Conservation (phyloP, 371 early-diverging fungal genomes). For the Nosema muscidifuracis region DNA sequence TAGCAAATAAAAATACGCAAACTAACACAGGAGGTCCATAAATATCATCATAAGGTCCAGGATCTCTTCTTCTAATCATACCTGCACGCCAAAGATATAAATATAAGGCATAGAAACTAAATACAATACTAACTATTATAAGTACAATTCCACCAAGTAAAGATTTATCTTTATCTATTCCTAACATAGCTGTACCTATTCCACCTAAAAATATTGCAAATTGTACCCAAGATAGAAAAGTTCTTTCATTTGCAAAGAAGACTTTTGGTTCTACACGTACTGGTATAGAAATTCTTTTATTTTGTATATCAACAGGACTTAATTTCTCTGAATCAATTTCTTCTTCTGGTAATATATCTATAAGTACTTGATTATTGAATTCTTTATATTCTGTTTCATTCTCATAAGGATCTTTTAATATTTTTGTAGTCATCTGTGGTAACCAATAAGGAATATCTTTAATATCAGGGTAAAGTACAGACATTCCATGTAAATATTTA, state of each 20-base stretch:
- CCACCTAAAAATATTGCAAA: conserved; percentile 66
- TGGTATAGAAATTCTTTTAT: conserved; percentile 60
- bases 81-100: conserved; percentile 84
- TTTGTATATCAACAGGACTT: conserved; percentile 20
- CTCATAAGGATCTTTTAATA: conserved; percentile 48
- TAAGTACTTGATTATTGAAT: conserved; percentile 47
- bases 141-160: conserved; percentile 66
- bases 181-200: conserved; percentile 62
- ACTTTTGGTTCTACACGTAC: conserved; percentile 92
- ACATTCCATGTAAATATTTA: conserved; percentile 92
- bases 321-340: conserved; percentile 12
- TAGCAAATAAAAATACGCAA: conserved; percentile 73
- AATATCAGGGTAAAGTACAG: conserved; percentile 80
- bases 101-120: conserved; percentile 78
- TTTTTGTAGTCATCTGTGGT: conserved; percentile 72
- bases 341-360: conserved; percentile 68
- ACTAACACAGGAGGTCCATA: conserved; percentile 73
- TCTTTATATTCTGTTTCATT: conserved; percentile 11
- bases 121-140: conserved; percentile 70
- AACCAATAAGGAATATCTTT: conserved; percentile 89
- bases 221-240: conserved; percentile 85
- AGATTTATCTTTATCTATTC: conserved; percentile 60
- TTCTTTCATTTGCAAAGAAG: conserved; percentile 97
- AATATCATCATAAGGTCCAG: conserved; percentile 64
- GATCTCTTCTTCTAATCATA: conserved; percentile 61